Conservation (phyloP, 495 filamentous ascomycete species). For the Thozetella sp. region DNA sequence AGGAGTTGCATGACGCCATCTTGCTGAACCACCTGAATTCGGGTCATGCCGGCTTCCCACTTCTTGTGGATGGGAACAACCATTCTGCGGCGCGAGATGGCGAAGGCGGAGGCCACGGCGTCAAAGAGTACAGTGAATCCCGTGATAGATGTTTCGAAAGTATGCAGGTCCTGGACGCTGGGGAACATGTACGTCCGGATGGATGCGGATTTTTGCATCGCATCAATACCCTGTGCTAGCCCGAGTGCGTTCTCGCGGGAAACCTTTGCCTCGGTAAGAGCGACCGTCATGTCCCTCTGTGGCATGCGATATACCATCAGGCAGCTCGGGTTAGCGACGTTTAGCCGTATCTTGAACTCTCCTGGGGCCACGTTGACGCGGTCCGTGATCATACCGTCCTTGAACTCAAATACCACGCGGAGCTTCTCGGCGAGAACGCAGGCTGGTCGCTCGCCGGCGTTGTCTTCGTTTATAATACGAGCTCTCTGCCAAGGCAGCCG, state of each 20-base stretch:
- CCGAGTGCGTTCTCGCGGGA: constrained; percentile 56
- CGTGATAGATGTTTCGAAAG: constrained; percentile 75
- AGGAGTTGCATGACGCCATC: constrained; percentile 73
- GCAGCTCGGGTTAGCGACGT: constrained; percentile 58
- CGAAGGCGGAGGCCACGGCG: constrained; percentile 69
- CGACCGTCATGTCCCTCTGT: constrained; percentile 70
- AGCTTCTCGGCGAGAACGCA: constrained; percentile 72
- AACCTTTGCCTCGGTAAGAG: constrained; percentile 64
- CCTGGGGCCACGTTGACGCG: constrained; percentile 77
- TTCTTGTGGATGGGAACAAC: constrained; percentile 91
- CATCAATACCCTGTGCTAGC: constrained; percentile 54
- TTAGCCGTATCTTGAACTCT: constrained; percentile 65
- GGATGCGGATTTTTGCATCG: constrained; percentile 34
- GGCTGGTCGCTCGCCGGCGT: constrained; percentile 40
- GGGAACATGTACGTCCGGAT: constrained; percentile 58
- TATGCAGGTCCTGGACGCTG: constrained; percentile 64
- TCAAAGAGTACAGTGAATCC: constrained; percentile 78
- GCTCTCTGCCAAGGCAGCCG: constrained; percentile 45
- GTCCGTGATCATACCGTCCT: constrained; percentile 72
- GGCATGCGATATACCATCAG: constrained; percentile 64
- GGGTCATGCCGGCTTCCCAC: constrained; percentile 75
- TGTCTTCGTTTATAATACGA: constrained; percentile 58
- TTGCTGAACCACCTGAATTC: constrained; percentile 77
- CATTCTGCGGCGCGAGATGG: constrained; percentile 82
- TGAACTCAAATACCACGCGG: constrained; percentile 66